phyloP scores from a whole-genome alignment of 345 rosid species.

The Anacardium occidentale region DNA sequence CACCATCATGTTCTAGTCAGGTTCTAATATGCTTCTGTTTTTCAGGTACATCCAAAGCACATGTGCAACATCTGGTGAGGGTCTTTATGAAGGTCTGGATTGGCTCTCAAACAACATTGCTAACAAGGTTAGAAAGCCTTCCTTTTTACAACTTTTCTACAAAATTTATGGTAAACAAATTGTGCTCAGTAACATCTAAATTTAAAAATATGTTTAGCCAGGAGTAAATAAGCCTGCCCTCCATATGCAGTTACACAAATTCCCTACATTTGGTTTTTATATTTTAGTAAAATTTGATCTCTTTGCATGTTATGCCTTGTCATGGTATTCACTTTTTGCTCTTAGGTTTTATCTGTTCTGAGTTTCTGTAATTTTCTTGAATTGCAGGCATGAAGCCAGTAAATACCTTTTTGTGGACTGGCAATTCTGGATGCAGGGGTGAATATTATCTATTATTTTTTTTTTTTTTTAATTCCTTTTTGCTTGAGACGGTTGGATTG shows the following conservation, averaged over 20 bases:
- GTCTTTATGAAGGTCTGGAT: constrained; percentile 84
- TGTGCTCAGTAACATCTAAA: no score
- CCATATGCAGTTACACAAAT: background rate
- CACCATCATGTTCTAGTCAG: background rate
- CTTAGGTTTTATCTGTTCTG: constrained; percentile 2
- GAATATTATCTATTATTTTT: constrained; percentile 46
- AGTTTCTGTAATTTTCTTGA: background rate
- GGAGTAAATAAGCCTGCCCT: no score
- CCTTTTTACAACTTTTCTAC: background rate
- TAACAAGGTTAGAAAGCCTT: constrained; percentile 51
- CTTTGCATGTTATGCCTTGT: background rate
- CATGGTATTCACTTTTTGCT: background rate
- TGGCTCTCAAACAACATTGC: constrained; percentile 93
- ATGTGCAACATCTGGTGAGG: constrained; percentile 88
- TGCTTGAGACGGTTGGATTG: constrained; percentile 20
- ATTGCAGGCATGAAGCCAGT: constrained; percentile 40
- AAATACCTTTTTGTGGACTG: constrained; percentile 24
- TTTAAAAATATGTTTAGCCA: no score
- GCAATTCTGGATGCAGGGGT: constrained; percentile 61
- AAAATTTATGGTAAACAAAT: background rate
- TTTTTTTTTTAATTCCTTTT: constrained; percentile 8
- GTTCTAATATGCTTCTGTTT: background rate
- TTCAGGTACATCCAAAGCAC: constrained; percentile 93
- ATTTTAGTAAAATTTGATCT: background rate
- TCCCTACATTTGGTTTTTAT: background rate